Evolutionary conservation across 2,329 filamentous ascomycete species (phyloP), one percentile per base, ranked within the genome.

Genomic region (Elsinoe perseae): DNA sequence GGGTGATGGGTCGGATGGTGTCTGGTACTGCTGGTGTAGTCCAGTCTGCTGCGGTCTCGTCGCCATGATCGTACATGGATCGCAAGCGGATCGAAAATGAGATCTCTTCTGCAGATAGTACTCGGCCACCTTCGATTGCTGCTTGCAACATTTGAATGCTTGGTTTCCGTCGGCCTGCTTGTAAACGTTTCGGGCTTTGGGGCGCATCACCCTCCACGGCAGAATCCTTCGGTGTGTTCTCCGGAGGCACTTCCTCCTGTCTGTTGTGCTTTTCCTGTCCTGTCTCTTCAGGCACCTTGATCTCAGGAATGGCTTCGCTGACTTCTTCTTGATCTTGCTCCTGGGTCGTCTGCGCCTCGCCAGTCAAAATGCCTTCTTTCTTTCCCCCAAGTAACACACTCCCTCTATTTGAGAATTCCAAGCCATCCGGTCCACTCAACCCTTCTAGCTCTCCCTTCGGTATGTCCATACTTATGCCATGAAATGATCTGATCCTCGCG

Each of bases 51-150:
- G 78, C 77, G 28, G 73, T 75, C 59, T 83, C 81, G 56, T 82
- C 77, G 3, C 81, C 81, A 59, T 78, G 76, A 60, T 80, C 78
- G 64, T 84, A 85, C 80, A 84, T 84, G 60, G 80, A 73, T 27
- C 82, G 75, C 32, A 85, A 81, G 60, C 80, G 80, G 59, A 79
- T 77, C 28, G 82, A 84, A 58, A 84, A 70, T 64, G 79, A 77
- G 63, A 82, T 81, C 65, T 85, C 82, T 62, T 85, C 82, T 1
- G 80, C 72, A n/a, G 82, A 85, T 27, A 85, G 74, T 18, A 78
- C 75, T 57, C 81, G 74, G 2, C 66, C 63, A 23, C 64, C 66
- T 10, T 66, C 58, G 14, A 68, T 61, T 4, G 66, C 67, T 25
- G 66, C 64, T 60, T 69, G 65, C 48, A 69, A 61, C 68, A 70